These are phyloP conservation scores for Nitzschia putrida DNA, from an alignment of 108 stramenopile genomes.

Conservation along the genomic window DNA sequence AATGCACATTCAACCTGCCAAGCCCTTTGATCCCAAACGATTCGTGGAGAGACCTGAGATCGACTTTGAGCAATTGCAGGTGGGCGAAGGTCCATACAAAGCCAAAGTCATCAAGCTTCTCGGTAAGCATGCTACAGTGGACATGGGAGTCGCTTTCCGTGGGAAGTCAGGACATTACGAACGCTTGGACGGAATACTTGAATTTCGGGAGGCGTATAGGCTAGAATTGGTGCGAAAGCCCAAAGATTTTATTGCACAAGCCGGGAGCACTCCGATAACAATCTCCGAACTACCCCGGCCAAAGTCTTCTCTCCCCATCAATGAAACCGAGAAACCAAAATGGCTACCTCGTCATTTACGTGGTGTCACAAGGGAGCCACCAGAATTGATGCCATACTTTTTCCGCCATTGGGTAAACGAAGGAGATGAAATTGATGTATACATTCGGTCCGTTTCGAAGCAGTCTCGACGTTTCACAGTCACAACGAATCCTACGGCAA, in stretches of 20 bases:
- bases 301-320: too few species aligned
- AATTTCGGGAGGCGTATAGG: too few species aligned
- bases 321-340: too few species aligned
- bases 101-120: conserved; percentile 76
- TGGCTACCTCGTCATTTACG: too few species aligned
- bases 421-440: conserved; percentile 73
- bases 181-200: too few species aligned
- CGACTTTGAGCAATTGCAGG: conserved; percentile 41
- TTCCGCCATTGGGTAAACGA: conserved; percentile 17
- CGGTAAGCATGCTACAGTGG: conserved; percentile 70
- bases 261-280: too few species aligned
- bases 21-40: conserved; percentile 36
- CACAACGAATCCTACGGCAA: conserved; percentile 56
- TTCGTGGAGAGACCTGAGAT: conserved; percentile 31
- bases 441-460: conserved; percentile 67
- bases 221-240: too few species aligned
- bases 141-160: conserved; percentile 66
- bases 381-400: conserved; percentile 14
- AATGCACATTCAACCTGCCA: conserved; percentile 36
- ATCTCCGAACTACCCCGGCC: too few species aligned
- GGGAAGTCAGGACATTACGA: conserved; percentile 34
- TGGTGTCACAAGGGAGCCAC: neutral
- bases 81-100: conserved; percentile 67
- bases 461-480: conserved; percentile 76
- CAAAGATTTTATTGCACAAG: too few species aligned